Conservation (phyloP, 805 yeast species). For the Lipomyces yamadae region DNA sequence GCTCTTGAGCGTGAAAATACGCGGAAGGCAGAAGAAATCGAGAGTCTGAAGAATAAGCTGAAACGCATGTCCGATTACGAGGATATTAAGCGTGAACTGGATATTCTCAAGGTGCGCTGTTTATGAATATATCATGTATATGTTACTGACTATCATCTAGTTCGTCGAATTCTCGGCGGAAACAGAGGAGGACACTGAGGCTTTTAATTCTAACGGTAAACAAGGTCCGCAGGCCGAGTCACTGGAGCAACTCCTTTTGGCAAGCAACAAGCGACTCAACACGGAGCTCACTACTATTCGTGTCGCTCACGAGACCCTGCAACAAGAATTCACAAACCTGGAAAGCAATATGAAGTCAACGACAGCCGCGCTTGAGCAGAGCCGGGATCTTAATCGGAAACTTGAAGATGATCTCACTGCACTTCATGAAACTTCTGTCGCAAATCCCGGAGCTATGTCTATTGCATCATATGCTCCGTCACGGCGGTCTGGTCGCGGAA, state of each 20-base stretch:
- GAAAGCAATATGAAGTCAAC: constrained; percentile 47
- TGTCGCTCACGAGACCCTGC: constrained; percentile 58
- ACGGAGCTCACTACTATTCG: constrained; percentile 71
- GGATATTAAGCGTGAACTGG: constrained; percentile 76
- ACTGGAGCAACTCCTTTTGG: constrained; percentile 65
- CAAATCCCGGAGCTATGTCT: constrained; percentile 30
- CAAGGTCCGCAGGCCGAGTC: constrained; percentile 33
- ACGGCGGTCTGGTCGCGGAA: constrained; percentile 30
- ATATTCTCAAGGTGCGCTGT: constrained; percentile 72
- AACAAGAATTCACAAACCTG: constrained; percentile 50
- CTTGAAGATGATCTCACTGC: constrained; percentile 76
- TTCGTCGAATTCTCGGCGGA: constrained; percentile 41
- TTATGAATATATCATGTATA: constrained; percentile 57
- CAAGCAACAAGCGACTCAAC: constrained; percentile 74
- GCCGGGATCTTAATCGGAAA: constrained; percentile 58
- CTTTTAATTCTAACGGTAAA: constrained; percentile 35
- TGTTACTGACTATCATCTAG: constrained; percentile 46
- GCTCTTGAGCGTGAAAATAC: constrained; percentile 31
- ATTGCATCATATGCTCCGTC: constrained; percentile 32
- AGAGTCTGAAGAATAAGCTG: constrained; percentile 55
- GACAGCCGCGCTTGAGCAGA: constrained; percentile 50
- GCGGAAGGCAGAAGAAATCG: constrained; percentile 57
- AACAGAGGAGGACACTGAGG: constrained; percentile 44
- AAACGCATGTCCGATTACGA: constrained; percentile 70
- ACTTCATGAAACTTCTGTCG: constrained; percentile 52